These are phyloP conservation scores for Phytophthora lateralis DNA, from an alignment of 352 stramenopile genomes.

Conservation along the genomic window DNA sequence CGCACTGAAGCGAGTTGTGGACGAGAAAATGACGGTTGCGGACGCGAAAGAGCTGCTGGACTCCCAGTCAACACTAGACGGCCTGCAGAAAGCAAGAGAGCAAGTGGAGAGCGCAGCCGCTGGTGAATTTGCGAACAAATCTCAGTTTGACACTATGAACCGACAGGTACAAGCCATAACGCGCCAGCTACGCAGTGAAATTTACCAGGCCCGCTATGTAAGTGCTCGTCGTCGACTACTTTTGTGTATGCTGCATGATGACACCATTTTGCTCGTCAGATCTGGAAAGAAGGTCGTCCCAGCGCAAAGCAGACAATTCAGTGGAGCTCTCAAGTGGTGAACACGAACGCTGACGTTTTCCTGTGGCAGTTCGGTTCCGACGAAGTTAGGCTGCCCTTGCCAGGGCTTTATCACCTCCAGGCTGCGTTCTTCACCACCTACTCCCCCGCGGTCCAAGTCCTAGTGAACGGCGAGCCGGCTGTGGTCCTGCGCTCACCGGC, in stretches of 20 bases:
- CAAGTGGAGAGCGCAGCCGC: slow-evolving; percentile 36
- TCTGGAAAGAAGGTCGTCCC: slow-evolving; percentile 70
- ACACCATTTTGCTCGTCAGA: slow-evolving; percentile 37
- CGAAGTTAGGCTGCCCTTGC: slow-evolving; percentile 51
- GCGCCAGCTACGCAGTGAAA: slow-evolving; percentile 65
- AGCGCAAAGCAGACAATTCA: slow-evolving; percentile 59
- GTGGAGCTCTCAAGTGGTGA: slow-evolving; percentile 74
- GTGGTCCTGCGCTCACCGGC: slow-evolving; percentile 21
- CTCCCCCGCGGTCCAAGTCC: slow-evolving; percentile 19
- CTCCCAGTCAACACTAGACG: slow-evolving; percentile 33
- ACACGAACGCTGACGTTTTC: slow-evolving; percentile 72
- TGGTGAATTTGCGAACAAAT: slow-evolving; percentile 36
- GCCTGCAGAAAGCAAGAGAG: slow-evolving; percentile 26
- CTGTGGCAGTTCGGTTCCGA: slow-evolving; percentile 63
- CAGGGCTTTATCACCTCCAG: slow-evolving; percentile 71
- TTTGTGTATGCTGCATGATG: neutral
- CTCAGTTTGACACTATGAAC: slow-evolving; percentile 31
- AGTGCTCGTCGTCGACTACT: slow-evolving; percentile 13
- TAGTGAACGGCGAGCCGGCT: slow-evolving; percentile 64
- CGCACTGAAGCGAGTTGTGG: slow-evolving; percentile 27
- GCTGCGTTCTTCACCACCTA: slow-evolving; percentile 74
- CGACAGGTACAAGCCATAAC: slow-evolving; percentile 53
- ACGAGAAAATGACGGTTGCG: slow-evolving; percentile 41
- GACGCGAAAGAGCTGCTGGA: slow-evolving; percentile 42
- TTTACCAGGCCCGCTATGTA: slow-evolving; percentile 79